Evolutionary conservation across 106 monocot species (phyloP), one percentile per base, ranked within the genome.

Genomic region (Dendrobium nobile): DNA sequence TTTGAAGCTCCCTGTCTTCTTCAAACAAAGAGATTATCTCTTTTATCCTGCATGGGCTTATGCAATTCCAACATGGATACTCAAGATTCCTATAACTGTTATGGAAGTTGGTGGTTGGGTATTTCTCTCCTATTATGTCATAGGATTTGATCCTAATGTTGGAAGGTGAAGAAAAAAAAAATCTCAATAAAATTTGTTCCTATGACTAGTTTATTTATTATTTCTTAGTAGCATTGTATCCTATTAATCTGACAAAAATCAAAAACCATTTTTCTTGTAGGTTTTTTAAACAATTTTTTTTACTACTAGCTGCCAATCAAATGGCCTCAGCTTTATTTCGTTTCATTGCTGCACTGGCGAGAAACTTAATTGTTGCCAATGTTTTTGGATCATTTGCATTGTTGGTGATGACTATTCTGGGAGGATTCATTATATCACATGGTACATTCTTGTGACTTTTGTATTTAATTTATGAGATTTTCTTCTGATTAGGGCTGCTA

Each of bases 1-100:
- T 16, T 41, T 44, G 41, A 90, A 83, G 73, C 87, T 90, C 61
- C 90, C 90, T 5, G 82, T 90, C 18, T 90, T 90, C 84, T 90
- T 77, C 79, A 90, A 90, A 81, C 90, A 90, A 81, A 85, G 90
- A 77, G 87, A 90, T 54, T 79, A 79, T 44, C 78, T 83, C 64
- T 87, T 90, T 47, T 90, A 79, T 80, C 87, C 90, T 5, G 48
- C 87, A 65, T 90, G 90, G 90, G 85, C 90, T 3, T 90, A 87
- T 80, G 87, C 90, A 6, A 24, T 90, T 9, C 87, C 87, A 8
- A 51, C 83, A 28, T 90, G 90, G 87, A 75, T 90, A 48, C 85
- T 90, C 11, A 87, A 87, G 64, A 87, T 90, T 65, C 90, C 90
- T 18, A 79, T 90, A 77, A 81, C 87, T 0, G 45, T 87, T 20